Evolutionary conservation across 495 filamentous ascomycete genomes (phyloP).

Genomic region (Zalerion maritima): DNA sequence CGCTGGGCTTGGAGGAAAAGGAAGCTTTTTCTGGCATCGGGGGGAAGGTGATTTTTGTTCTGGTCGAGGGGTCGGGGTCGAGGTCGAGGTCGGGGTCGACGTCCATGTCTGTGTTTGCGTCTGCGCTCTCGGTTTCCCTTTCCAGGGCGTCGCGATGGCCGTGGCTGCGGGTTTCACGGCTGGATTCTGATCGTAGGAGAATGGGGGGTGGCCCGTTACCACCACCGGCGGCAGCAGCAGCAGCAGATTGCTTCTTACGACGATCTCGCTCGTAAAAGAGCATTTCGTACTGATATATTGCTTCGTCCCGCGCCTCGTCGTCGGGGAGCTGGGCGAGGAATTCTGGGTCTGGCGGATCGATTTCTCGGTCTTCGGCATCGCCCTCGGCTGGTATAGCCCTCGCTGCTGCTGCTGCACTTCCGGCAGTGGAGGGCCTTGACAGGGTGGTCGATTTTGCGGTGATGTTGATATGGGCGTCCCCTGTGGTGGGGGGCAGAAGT

Average conservation of each 20-base stretch:
- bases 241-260: constrained; percentile 52
- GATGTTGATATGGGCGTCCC: constrained; percentile 23
- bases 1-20: constrained; percentile 16
- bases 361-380: constrained; percentile 9
- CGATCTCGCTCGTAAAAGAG: constrained; percentile 62
- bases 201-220: too few species aligned
- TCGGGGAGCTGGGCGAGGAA: constrained; percentile 73
- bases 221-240: constrained; percentile 27
- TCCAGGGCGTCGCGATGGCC: constrained; percentile 3
- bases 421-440: constrained; percentile 37
- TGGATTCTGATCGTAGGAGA: constrained; percentile 7
- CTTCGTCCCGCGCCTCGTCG: too few species aligned
- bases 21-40: constrained; percentile 17
- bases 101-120: too few species aligned
- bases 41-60: constrained; percentile 20
- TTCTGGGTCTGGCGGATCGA: constrained; percentile 43
- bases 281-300: too few species aligned
- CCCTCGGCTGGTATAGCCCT: constrained; percentile 6
- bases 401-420: constrained; percentile 6
- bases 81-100: too few species aligned
- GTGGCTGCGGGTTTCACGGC: constrained; percentile 4
- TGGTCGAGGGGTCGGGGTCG: constrained; percentile 14
- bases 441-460: constrained; percentile 46
- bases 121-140: too few species aligned
- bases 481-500: too few species aligned